Conservation (phyloP, 495 filamentous ascomycete genomes). For the Annulohypoxylon moriforme region DNA sequence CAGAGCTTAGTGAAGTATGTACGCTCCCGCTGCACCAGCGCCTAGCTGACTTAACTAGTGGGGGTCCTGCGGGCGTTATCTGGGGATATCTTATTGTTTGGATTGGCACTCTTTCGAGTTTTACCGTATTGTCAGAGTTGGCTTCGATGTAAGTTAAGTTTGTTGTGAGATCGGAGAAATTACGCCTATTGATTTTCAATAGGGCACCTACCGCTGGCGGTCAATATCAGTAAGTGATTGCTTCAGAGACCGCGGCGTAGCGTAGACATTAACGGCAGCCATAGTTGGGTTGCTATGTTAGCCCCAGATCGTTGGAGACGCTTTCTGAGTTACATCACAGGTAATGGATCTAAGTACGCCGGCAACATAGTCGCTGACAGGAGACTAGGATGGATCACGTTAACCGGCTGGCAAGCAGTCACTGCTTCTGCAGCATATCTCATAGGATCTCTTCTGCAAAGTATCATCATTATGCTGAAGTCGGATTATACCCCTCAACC, state of each 20-base stretch:
- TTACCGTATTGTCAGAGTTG: constrained; percentile 47
- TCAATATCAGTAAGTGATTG: constrained; percentile 14
- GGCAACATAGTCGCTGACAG: neutral
- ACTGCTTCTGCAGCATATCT: constrained; percentile 50
- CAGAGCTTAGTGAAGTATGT: constrained; percentile 9
- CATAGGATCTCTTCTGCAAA: neutral
- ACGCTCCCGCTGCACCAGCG: neutral
- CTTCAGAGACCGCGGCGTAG: neutral
- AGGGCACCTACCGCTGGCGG: constrained; percentile 17
- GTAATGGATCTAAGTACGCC: neutral
- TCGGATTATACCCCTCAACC: constrained; percentile 50
- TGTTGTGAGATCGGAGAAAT: neutral
- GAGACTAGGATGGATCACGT: constrained; percentile 52
- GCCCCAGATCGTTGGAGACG: neutral
- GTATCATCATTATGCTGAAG: constrained; percentile 51
- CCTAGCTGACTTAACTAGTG: constrained; percentile 28
- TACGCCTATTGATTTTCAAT: neutral
- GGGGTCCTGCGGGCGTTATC: constrained; percentile 47
- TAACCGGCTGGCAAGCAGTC: constrained; percentile 60
- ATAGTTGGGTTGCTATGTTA: constrained; percentile 18
- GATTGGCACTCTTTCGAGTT: constrained; percentile 41
- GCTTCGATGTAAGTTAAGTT: constrained; percentile 38
- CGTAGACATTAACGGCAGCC: neutral
- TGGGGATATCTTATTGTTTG: constrained; percentile 48
- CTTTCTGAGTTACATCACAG: constrained; percentile 12